phyloP scores from a whole-genome alignment of 768 basidiomycete species.

The Kwoniella mangroviensis region DNA sequence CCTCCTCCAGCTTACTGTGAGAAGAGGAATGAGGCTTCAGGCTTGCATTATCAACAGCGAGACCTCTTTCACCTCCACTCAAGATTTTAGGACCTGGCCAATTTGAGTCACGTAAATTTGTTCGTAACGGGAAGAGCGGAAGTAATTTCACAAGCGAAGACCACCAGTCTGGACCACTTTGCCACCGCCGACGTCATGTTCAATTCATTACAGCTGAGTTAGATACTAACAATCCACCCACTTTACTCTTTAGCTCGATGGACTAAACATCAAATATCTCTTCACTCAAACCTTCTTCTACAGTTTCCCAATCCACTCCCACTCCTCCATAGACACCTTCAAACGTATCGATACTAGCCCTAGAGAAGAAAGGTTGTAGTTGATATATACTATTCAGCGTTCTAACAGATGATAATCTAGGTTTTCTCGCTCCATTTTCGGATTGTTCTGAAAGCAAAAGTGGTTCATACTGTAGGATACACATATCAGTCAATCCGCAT shows the following conservation, averaged over 20 bases:
- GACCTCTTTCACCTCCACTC: too few relatives aligned
- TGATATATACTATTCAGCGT: constrained; percentile 84
- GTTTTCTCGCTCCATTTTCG: constrained; percentile 65
- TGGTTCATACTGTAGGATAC: background rate
- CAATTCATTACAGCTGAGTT: too few relatives aligned
- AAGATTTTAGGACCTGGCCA: too few relatives aligned
- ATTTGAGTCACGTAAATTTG: too few relatives aligned
- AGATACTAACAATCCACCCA: too few relatives aligned
- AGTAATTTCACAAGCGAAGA: too few relatives aligned
- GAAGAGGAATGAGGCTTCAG: too few relatives aligned
- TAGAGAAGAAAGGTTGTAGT: constrained; percentile 86
- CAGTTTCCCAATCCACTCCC: constrained; percentile 80
- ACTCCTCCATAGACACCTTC: constrained; percentile 82
- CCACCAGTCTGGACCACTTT: too few relatives aligned
- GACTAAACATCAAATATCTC: constrained; percentile 78
- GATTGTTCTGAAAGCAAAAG: background rate
- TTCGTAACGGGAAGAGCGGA: too few relatives aligned
- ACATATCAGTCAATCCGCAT: background rate
- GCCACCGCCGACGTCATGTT: too few relatives aligned
- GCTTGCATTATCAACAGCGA: too few relatives aligned
- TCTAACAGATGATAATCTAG: constrained; percentile 70
- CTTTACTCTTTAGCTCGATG: background rate
- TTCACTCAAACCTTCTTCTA: constrained; percentile 76
- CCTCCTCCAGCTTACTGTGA: too few relatives aligned
- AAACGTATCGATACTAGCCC: constrained; percentile 84